Conservation (phyloP, 1,139 yeast species). For the Suhomyces choctaworum region DNA sequence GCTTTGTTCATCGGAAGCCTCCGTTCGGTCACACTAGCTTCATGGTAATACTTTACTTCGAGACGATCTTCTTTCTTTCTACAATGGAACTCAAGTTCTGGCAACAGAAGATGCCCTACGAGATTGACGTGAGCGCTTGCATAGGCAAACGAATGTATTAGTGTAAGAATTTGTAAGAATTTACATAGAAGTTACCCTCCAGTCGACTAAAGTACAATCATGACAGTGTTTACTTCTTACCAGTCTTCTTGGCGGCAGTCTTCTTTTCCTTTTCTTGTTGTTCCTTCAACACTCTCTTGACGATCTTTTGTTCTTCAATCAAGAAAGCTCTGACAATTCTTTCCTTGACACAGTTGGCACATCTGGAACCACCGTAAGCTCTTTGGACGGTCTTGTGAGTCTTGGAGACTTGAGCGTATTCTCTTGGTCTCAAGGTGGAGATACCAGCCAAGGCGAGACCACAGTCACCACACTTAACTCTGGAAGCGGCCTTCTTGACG, state of each 20-base stretch:
- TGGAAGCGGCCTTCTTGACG: constrained; percentile 90
- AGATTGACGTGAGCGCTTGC: constrained; percentile 6
- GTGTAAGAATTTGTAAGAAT: constrained; percentile 21
- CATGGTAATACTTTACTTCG: too few species aligned
- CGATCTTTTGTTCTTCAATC: constrained; percentile 99
- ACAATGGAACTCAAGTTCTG: too few species aligned
- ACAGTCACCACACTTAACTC: constrained; percentile 99
- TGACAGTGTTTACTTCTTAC: constrained; percentile 36
- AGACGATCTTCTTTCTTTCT: too few species aligned
- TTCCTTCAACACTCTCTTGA: constrained; percentile 97
- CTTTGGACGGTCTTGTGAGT: constrained; percentile 98
- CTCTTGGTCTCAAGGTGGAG: constrained; percentile 95
- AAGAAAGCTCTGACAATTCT: constrained; percentile 99
- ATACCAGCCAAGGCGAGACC: constrained; percentile 89
- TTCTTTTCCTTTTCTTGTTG: constrained; percentile 83
- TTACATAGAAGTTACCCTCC: constrained; percentile 23
- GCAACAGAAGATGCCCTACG: too few species aligned
- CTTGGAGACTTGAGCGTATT: constrained; percentile 91
- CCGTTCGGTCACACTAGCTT: too few species aligned
- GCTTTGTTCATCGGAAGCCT: too few species aligned
- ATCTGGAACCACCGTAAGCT: constrained; percentile 99
- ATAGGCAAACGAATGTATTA: constrained; percentile 20
- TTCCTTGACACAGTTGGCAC: constrained; percentile 98
- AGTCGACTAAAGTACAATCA: constrained; percentile 20
- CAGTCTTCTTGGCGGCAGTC: constrained; percentile 50